These are phyloP conservation scores for Musa balbisiana DNA, from an alignment of 202 grass and related monocot genomes.

Conservation along the genomic window DNA sequence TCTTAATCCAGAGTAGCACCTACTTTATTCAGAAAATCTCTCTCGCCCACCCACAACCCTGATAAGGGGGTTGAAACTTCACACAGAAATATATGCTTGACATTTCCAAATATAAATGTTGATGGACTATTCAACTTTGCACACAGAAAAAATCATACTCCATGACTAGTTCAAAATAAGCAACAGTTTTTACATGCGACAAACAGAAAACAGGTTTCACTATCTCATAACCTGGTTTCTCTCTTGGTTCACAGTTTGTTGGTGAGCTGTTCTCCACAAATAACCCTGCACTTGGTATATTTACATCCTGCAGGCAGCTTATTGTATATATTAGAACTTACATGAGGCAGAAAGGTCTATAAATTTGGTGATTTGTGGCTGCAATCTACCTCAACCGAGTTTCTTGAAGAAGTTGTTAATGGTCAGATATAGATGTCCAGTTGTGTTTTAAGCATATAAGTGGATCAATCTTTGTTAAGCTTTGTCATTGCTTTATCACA, in stretches of 20 bases:
- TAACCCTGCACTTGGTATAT: not conserved
- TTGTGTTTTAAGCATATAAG: not conserved
- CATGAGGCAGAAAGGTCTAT: not conserved
- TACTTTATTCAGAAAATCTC: too few relatives aligned
- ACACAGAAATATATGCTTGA: not conserved
- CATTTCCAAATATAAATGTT: not conserved
- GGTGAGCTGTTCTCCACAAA: not conserved
- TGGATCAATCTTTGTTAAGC: too few relatives aligned
- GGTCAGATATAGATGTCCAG: constrained; percentile 5
- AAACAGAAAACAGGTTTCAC: not conserved
- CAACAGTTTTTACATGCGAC: not conserved
- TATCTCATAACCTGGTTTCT: not conserved
- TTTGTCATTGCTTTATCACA: too few relatives aligned
- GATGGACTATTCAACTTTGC: not conserved
- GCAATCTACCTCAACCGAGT: constrained; percentile 8
- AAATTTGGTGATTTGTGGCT: not conserved
- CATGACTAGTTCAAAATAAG: not conserved
- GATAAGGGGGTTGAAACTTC: too few relatives aligned
- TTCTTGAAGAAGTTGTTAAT: constrained; percentile 17
- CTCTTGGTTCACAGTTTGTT: not conserved
- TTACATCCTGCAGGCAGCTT: constrained; percentile 3
- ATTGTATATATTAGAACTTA: not conserved
- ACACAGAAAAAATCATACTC: not conserved
- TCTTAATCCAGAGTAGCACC: too few relatives aligned
- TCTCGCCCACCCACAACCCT: too few relatives aligned